phyloP scores from a whole-genome alignment of 108 stramenopile species.

The Schizochytrium sp. region DNA sequence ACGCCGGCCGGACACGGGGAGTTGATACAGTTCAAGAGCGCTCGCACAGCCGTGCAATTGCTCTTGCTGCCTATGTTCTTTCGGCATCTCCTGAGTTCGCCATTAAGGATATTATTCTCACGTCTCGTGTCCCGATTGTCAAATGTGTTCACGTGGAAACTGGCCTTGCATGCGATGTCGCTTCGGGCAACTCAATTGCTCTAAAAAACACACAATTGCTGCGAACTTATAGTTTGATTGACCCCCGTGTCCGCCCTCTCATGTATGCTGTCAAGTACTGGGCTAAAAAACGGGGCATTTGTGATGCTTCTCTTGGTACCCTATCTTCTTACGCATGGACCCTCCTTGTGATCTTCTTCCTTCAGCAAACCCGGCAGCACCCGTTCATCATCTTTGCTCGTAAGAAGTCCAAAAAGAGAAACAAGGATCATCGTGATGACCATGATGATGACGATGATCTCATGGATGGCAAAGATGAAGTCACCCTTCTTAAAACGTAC shows the following conservation, averaged over 20 bases:
- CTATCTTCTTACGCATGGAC: conserved; percentile 60
- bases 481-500: background rate
- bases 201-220: conserved; percentile 61
- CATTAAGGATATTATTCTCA: conserved; percentile 9
- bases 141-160: conserved; percentile 10
- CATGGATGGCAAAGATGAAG: background rate
- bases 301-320: conserved; percentile 14
- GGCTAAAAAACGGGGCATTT: conserved; percentile 44
- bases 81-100: background rate
- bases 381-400: background rate
- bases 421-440: background rate
- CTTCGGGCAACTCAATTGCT: conserved; percentile 20
- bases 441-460: background rate
- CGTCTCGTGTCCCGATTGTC: conserved; percentile 31
- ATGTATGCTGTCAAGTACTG: conserved; percentile 46
- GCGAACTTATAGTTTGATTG: background rate
- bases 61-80: background rate
- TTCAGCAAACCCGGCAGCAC: conserved; percentile 9
- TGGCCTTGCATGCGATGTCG: conserved; percentile 46
- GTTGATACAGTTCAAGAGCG: background rate
- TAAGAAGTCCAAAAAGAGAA: too few relatives aligned
- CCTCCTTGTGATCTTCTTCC: conserved; percentile 56
- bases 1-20: background rate
- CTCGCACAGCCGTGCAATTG: conserved; percentile 1
- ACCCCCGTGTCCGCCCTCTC: conserved; percentile 52